These are phyloP conservation scores for Aspergillus bertholletiae DNA, from an alignment of 495 filamentous ascomycete species.

Conservation along the genomic window DNA sequence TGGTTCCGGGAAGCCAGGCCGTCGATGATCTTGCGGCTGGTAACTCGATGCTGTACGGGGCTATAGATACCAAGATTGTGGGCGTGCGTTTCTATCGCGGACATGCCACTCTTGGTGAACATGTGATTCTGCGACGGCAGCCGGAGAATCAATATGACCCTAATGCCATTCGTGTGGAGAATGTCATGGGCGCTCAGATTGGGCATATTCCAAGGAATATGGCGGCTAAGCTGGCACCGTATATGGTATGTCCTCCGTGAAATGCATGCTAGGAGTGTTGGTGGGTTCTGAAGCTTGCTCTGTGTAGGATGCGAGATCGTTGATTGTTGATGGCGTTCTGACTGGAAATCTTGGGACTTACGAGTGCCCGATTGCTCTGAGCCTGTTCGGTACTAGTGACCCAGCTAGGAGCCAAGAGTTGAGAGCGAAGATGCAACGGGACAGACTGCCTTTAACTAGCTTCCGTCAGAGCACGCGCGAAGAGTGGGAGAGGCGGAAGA, in stretches of 20 bases:
- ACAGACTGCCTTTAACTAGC: constrained; percentile 51
- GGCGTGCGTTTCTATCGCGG: constrained; percentile 78
- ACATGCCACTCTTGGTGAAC: constrained; percentile 65
- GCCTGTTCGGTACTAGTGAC: constrained; percentile 63
- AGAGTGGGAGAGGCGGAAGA: constrained; percentile 24
- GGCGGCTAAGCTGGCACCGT: constrained; percentile 68
- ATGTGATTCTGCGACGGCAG: constrained; percentile 65
- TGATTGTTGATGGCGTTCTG: constrained; percentile 64
- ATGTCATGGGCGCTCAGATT: constrained; percentile 74
- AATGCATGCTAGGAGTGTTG: neutral
- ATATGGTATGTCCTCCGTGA: constrained; percentile 49
- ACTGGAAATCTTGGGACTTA: constrained; percentile 58
- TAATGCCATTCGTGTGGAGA: constrained; percentile 78
- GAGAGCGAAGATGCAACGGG: constrained; percentile 57
- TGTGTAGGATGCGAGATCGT: constrained; percentile 43
- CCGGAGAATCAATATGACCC: constrained; percentile 68
- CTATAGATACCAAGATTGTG: constrained; percentile 64
- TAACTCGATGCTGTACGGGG: constrained; percentile 48
- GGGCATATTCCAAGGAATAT: constrained; percentile 70
- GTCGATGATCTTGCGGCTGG: constrained; percentile 39
- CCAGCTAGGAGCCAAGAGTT: constrained; percentile 45
- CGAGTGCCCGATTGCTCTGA: constrained; percentile 68
- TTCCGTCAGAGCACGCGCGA: constrained; percentile 34
- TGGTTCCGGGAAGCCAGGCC: constrained; percentile 35
- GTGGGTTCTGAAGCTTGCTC: neutral